Base-by-base conservation (phyloP, 352 stramenopile genomes). In the Pythium phragmitis region DNA sequence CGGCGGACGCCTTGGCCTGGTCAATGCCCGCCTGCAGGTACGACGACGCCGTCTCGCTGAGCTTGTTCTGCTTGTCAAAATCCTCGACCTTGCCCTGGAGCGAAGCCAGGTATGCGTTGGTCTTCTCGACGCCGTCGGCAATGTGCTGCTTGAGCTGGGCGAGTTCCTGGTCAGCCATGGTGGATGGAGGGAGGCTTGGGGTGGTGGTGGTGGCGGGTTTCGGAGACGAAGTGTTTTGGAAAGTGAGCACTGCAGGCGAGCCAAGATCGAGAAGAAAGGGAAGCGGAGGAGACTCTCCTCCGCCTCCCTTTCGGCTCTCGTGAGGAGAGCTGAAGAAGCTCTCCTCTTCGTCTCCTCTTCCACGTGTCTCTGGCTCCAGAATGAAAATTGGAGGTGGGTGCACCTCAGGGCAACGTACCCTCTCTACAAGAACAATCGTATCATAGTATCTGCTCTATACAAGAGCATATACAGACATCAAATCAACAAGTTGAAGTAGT, bases 121-220 rank as follows among this genome's bases (percentile, higher is more conserved):
- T 89, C 67, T 90, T 79, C 58, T 89, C 74, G 14, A 80, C 72
- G 57, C 83, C 79, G 62, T 87, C 76, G 48, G 84, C 67, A 60
- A 91, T 86, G 70, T 88, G 79, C 64, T 82, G 62, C 68, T 89
- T 79, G 36, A 91, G 72, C 70, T 88, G 84, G 54, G 82, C 69
- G 33, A 90, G 63, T 51, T 87, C 68, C 59, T 68, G 36, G 16
- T 67, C 51, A 3, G 64, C 46, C 50, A 53, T 52, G 41, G 43
- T 53, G 43, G 28, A 23, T 13, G 23, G n/a, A 48, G n/a, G 14
- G 43, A 4, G 47, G 30, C 65, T 73, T 17, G 45, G 53, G 28
- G 51, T 52, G 37, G 30, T 47, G 21, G 63, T 16, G 19, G 52
- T 9, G 34, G 34, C 4, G 26, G 45, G 60, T 60, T 51, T 50